Evolutionary conservation across 2,329 filamentous ascomycete species (phyloP).

Genomic region (Didymella exigua): DNA sequence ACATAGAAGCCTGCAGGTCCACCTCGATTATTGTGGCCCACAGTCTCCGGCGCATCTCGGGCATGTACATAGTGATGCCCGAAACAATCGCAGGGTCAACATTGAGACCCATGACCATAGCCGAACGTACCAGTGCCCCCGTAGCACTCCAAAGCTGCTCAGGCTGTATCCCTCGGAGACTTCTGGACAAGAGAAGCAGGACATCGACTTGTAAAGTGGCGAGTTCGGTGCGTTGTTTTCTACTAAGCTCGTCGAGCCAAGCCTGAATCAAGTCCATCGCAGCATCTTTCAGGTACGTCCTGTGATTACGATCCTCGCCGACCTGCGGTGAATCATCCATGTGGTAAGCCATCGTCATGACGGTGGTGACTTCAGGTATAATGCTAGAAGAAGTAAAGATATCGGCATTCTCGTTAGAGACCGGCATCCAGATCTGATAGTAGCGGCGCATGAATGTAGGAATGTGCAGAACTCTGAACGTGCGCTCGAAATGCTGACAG

Average conservation of each 20-base stretch:
- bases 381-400: conserved; percentile 28
- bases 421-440: conserved; percentile 23
- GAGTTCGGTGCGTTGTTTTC: conserved; percentile 29
- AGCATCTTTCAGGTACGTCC: conserved; percentile 19
- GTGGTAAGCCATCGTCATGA: conserved; percentile 31
- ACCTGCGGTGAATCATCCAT: conserved; percentile 19
- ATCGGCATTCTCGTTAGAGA: conserved; percentile 9
- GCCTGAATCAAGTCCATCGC: conserved; percentile 26
- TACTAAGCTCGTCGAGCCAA: conserved; percentile 31
- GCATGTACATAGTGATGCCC: conserved; percentile 40
- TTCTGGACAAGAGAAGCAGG: conserved; percentile 24
- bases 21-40: conserved; percentile 54
- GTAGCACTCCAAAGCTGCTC: conserved; percentile 33
- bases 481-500: conserved; percentile 31
- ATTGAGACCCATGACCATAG: conserved; percentile 52
- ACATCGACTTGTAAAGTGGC: conserved; percentile 28
- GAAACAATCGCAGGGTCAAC: conserved; percentile 45
- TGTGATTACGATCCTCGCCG: conserved; percentile 14
- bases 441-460: conserved; percentile 35
- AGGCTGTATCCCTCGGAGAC: conserved; percentile 15
- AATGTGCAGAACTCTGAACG: conserved; percentile 30
- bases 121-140: conserved; percentile 49
- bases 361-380: conserved; percentile 26
- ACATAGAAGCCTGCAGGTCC: conserved; percentile 40
- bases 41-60: conserved; percentile 52